Percentiles rank a stretch among this genome's conserved stretches.
Evolutionary conservation across 2,329 filamentous ascomycete genomes (phyloP).

Genomic region (Botrytis galanthina): DNA sequence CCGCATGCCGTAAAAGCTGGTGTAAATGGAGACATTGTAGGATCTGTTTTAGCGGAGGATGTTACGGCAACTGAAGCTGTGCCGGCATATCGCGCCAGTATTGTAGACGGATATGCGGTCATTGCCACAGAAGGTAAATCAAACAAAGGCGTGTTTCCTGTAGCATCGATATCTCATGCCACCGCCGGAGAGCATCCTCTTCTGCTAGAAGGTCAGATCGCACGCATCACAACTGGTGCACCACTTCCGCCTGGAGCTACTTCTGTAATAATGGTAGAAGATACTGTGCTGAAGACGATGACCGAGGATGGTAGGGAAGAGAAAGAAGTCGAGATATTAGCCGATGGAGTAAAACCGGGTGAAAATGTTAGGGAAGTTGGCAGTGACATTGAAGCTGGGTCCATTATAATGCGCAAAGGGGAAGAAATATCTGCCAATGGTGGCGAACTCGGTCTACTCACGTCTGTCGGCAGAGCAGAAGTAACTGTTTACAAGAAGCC

Average conservation of each 20-base stretch:
- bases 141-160: slow-evolving; percentile 79
- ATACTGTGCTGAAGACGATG: slow-evolving; percentile 72
- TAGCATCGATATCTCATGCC: slow-evolving; percentile 83
- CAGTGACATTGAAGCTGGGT: slow-evolving; percentile 73
- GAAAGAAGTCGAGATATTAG: slow-evolving; percentile 81
- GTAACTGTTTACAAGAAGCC: slow-evolving; percentile 75
- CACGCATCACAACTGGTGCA: slow-evolving; percentile 91
- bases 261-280: slow-evolving; percentile 95
- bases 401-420: slow-evolving; percentile 70
- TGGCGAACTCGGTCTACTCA: slow-evolving; percentile 86
- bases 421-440: slow-evolving; percentile 83
- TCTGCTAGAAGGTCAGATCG: slow-evolving; percentile 71
- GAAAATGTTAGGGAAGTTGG: slow-evolving; percentile 92
- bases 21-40: slow-evolving; percentile 66
- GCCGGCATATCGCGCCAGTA: slow-evolving; percentile 90
- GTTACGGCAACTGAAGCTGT: slow-evolving; percentile 79
- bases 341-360: slow-evolving; percentile 67
- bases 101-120: slow-evolving; percentile 94
- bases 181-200: slow-evolving; percentile 64
- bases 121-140: slow-evolving; percentile 60
- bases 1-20: slow-evolving; percentile 55
- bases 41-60: slow-evolving; percentile 74
- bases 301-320: slow-evolving; percentile 84
- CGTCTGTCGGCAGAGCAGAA: slow-evolving; percentile 72
- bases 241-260: slow-evolving; percentile 85